phyloP scores from a whole-genome alignment of 2,329 filamentous ascomycete species.

The Penicillium brevicompactum region DNA sequence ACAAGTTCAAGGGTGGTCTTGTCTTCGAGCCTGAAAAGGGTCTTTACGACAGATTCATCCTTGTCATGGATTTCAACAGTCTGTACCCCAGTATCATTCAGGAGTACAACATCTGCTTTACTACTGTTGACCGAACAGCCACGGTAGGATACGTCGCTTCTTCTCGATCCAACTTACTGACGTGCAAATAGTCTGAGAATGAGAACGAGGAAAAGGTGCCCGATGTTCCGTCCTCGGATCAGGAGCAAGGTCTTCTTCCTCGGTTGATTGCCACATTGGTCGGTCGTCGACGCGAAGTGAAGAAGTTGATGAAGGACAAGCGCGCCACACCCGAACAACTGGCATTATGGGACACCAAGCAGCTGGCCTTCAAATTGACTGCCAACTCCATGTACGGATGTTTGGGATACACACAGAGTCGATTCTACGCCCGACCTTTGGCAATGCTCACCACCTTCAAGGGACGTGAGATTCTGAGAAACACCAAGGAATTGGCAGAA shows the following conservation, averaged over 20 bases:
- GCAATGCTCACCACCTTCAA: constrained; percentile 97
- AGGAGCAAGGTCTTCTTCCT: constrained; percentile 83
- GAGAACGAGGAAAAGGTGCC: constrained; percentile 87
- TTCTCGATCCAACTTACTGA: background rate
- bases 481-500: constrained; percentile 94
- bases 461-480: constrained; percentile 93
- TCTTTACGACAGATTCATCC: constrained; percentile 94
- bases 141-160: constrained; percentile 56
- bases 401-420: constrained; percentile 92
- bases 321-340: constrained; percentile 81
- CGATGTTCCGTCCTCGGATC: constrained; percentile 72
- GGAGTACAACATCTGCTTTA: constrained; percentile 99
- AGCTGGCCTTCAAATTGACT: constrained; percentile 92
- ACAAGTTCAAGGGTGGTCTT: constrained; percentile 98
- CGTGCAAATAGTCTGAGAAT: constrained; percentile 47
- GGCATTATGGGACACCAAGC: constrained; percentile 97
- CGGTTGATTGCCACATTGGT: constrained; percentile 91
- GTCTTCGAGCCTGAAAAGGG: constrained; percentile 98
- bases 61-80: constrained; percentile 99
- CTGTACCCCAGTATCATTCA: constrained; percentile 98
- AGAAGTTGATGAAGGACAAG: constrained; percentile 95
- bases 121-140: constrained; percentile 80
- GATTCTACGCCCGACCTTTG: constrained; percentile 93
- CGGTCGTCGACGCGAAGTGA: constrained; percentile 84
- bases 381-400: constrained; percentile 99